phyloP scores from a whole-genome alignment of 805 yeast species.

The Yamadazyma takamatsuzukensis region DNA sequence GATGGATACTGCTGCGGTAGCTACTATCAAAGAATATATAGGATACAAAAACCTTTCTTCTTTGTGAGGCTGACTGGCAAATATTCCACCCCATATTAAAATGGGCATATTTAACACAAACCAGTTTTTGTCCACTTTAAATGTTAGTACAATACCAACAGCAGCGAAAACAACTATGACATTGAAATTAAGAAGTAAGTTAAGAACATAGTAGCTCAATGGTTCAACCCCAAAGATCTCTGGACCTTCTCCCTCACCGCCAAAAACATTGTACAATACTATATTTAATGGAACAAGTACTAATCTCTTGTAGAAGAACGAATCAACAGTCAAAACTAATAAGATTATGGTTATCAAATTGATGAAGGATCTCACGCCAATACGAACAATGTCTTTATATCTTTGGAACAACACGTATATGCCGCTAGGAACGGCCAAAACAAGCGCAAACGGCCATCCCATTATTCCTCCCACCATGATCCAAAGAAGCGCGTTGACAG shows the following conservation, averaged over 20 bases:
- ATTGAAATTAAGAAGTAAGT: constrained; percentile 75
- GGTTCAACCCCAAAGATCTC: constrained; percentile 89
- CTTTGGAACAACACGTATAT: constrained; percentile 19
- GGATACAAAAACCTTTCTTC: constrained; percentile 92
- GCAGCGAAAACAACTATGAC: constrained; percentile 41
- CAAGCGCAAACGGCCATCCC: constrained; percentile 90
- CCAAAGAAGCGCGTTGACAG: constrained; percentile 32
- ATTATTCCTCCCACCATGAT: constrained; percentile 65
- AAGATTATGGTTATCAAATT: constrained; percentile 17
- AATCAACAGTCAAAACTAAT: constrained; percentile 47
- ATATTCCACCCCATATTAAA: constrained; percentile 62
- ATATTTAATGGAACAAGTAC: constrained; percentile 79
- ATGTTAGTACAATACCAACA: constrained; percentile 28
- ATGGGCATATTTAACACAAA: constrained; percentile 42
- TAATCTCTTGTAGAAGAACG: constrained; percentile 54
- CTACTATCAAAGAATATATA: constrained; percentile 63
- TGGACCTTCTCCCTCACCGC: constrained; percentile 75
- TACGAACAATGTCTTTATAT: not conserved
- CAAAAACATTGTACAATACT: constrained; percentile 72
- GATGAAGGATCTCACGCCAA: constrained; percentile 5
- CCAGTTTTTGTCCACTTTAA: constrained; percentile 12
- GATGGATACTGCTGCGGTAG: constrained; percentile 49
- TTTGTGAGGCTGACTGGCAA: constrained; percentile 79
- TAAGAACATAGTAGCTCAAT: constrained; percentile 62
- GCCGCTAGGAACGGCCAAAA: constrained; percentile 59